Percentiles rank a stretch among this genome's conserved stretches.
Evolutionary conservation across 805 yeast species (phyloP).

Genomic region (Naumovozyma castellii): DNA sequence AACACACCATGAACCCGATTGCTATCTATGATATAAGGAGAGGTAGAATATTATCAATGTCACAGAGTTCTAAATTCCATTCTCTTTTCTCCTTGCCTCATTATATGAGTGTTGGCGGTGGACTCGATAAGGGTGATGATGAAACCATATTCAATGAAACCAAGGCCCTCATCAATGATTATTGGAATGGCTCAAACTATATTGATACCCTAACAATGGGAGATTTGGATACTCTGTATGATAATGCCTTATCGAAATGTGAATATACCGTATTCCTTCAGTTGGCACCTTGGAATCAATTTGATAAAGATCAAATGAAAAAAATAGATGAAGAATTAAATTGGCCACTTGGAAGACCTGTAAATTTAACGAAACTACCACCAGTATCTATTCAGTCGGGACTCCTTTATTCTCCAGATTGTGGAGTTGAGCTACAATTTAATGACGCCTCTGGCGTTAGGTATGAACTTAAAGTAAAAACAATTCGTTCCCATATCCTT

Average conservation of each 20-base stretch:
- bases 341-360: constrained; percentile 74
- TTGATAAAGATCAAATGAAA: constrained; percentile 40
- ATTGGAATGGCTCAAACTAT: constrained; percentile 36
- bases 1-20: constrained; percentile 40
- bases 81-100: constrained; percentile 57
- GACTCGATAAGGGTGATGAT: constrained; percentile 31
- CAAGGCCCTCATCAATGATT: constrained; percentile 36
- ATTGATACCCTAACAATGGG: constrained; percentile 42
- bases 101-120: constrained; percentile 32
- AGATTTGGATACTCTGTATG: constrained; percentile 20
- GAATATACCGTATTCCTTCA: constrained; percentile 67
- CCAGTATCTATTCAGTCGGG: constrained; percentile 44
- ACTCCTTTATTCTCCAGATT: constrained; percentile 77
- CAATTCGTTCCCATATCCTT: constrained; percentile 35
- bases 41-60: constrained; percentile 51
- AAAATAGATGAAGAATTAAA: constrained; percentile 63
- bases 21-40: constrained; percentile 60
- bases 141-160: constrained; percentile 36
- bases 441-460: constrained; percentile 44
- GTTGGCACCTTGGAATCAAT: constrained; percentile 48
- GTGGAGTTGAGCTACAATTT: constrained; percentile 50
- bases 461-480: constrained; percentile 35
- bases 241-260: constrained; percentile 40
- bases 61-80: constrained; percentile 55
- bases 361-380: constrained; percentile 44